These are phyloP conservation scores for Zostera marina DNA, from an alignment of 116 monocot species.

Conservation along the genomic window DNA sequence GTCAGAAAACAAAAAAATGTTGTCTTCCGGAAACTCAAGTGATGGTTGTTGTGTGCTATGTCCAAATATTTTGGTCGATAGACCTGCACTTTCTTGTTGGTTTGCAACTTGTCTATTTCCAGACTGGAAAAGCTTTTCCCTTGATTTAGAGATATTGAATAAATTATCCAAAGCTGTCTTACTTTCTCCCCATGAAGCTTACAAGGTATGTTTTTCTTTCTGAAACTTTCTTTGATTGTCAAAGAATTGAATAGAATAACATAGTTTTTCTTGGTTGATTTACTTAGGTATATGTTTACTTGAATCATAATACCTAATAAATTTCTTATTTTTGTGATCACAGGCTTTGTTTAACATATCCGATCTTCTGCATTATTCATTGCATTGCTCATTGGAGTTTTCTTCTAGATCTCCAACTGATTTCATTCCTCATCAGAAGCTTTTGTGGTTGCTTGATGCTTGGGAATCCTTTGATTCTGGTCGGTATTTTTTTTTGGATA, in stretches of 20 bases:
- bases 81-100: constrained; percentile 43
- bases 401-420: constrained; percentile 66
- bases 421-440: constrained; percentile 52
- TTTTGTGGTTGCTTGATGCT: constrained; percentile 60
- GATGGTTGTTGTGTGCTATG: constrained; percentile 35
- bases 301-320: neutral
- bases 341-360: constrained; percentile 25
- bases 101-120: constrained; percentile 26
- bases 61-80: constrained; percentile 18
- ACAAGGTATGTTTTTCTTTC: constrained; percentile 22
- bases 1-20: constrained; percentile 3
- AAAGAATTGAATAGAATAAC: neutral
- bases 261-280: neutral
- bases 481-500: constrained; percentile 10
- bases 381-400: constrained; percentile 44
- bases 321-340: neutral
- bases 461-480: constrained; percentile 47
- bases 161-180: constrained; percentile 22
- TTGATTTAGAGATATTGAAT: constrained; percentile 53
- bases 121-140: constrained; percentile 36
- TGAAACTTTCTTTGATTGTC: neutral
- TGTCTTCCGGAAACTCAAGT: neutral
- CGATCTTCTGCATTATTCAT: constrained; percentile 22
- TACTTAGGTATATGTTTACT: constrained; percentile 1
- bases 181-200: constrained; percentile 15